Conservation (phyloP, 768 basidiomycete genomes). For the Obba rivulosa region DNA sequence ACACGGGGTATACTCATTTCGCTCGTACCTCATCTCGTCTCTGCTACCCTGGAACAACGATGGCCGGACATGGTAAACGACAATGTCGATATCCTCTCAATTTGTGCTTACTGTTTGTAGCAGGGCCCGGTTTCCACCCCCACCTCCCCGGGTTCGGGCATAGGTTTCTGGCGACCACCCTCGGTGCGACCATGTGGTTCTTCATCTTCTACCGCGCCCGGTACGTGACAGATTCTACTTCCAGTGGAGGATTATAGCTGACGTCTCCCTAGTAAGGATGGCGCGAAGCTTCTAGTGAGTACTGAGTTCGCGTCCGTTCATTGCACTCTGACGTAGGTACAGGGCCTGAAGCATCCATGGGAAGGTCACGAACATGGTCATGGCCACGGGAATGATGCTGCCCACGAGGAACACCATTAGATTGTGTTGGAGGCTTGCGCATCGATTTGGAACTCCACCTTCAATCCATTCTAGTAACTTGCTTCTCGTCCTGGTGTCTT, state of each 20-base stretch:
- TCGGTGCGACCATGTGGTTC: constrained; percentile 98
- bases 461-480: too few species aligned
- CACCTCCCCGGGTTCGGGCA: constrained; percentile 77
- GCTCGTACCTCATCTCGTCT: constrained; percentile 10
- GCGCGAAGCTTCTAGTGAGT: constrained; percentile 29
- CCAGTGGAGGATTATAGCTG: not conserved
- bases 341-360: constrained; percentile 52
- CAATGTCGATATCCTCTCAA: not conserved
- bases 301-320: not conserved
- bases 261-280: constrained; percentile 31
- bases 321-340: not conserved
- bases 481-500: too few species aligned
- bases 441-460: too few species aligned
- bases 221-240: constrained; percentile 40
- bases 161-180: constrained; percentile 73
- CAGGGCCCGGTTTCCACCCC: constrained; percentile 81
- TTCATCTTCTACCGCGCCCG: constrained; percentile 95
- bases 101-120: not conserved
- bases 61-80: constrained; percentile 24
- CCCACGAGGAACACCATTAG: constrained; percentile 33
- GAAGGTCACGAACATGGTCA: constrained; percentile 52
- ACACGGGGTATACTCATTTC: too few species aligned
- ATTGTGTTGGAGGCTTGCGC: too few species aligned
- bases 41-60: constrained; percentile 15
- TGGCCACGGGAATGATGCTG: constrained; percentile 32